Percentiles rank a stretch among this genome's conserved stretches.
phyloP scores from a whole-genome alignment of 495 filamentous ascomycete genomes.

The Staphylotrichum longicolle region DNA sequence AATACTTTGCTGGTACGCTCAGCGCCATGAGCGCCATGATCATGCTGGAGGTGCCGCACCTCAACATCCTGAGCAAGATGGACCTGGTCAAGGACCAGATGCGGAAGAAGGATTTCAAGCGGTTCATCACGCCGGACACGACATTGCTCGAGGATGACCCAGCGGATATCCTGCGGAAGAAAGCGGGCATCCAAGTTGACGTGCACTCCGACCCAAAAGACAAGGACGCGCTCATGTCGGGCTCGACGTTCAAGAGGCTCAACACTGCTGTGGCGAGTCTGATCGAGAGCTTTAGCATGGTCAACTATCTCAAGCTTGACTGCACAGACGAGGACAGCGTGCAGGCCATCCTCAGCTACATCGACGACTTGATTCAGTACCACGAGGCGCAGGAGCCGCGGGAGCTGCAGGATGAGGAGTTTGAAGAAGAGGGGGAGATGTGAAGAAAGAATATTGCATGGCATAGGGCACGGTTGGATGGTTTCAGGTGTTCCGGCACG shows the following conservation, averaged over 20 bases:
- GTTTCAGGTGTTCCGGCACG: background rate
- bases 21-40: slow-evolving; percentile 98
- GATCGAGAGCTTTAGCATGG: slow-evolving; percentile 97
- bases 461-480: background rate
- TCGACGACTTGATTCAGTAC: slow-evolving; percentile 94
- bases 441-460: slow-evolving; percentile 39
- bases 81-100: slow-evolving; percentile 86
- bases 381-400: slow-evolving; percentile 94
- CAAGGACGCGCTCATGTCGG: slow-evolving; percentile 68
- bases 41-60: slow-evolving; percentile 92
- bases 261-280: slow-evolving; percentile 83
- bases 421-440: slow-evolving; percentile 43
- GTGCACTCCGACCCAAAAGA: slow-evolving; percentile 56
- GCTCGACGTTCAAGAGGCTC: slow-evolving; percentile 70
- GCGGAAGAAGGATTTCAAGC: slow-evolving; percentile 75
- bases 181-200: slow-evolving; percentile 38
- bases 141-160: slow-evolving; percentile 72
- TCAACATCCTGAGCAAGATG: slow-evolving; percentile 96
- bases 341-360: slow-evolving; percentile 85
- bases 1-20: slow-evolving; percentile 93
- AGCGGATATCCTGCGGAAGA: slow-evolving; percentile 47
- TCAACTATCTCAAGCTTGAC: slow-evolving; percentile 87
- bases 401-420: slow-evolving; percentile 76
- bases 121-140: slow-evolving; percentile 81
- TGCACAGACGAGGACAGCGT: slow-evolving; percentile 93